Base-by-base conservation (phyloP, 129 eudicot genomes). In the Flaveria brownii region DNA sequence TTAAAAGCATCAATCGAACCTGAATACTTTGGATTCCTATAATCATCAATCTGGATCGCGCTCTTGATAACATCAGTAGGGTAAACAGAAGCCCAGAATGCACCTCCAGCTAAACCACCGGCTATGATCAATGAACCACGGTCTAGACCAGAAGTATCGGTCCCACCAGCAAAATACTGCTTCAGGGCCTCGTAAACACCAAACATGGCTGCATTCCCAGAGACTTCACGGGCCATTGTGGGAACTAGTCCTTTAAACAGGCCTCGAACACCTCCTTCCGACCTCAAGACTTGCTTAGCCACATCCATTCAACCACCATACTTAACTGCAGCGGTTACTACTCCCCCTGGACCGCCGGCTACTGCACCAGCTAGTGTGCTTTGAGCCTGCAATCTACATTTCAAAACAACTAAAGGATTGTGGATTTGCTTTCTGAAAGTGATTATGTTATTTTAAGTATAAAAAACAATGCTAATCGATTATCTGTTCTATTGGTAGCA, bases 1-100 rank as follows among this genome's bases (percentile, higher is more conserved):
- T 52, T 88, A 42, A 91, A 84, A 46, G 98, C 97, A 54, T 93
- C 90, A 4, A 91, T 25, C 2, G 89, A 87, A 43, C 98, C 97
- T 0, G 86, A 87, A 74, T 76, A 93, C 60, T 87, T 93, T 0
- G 98, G 98, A 63, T 86, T 85, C 80, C 83, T 93, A 73, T 85
- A 91, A 78, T 91, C 97, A 51, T 93, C 98, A 12, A 93, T 85
- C 65, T 93, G 98, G 23, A 93, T 84, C 13, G 86, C 97, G 61
- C 98, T 93, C 88, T 93, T 93, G 77, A 93, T 86, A 3, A 93
- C 97, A 73, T 93, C 98, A 20, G 97, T 89, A 5, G 98, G 98
- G 67, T 93, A 93, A 13, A 93, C 98, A 0, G 82, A 73, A n/a
- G 73, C 33, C 98, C 98, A 93, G 61, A 88, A 93, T 5, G 97